Evolutionary conservation across 1,284 basidiomycete genomes (phyloP).

Genomic region (Tylopilus microsporus): DNA sequence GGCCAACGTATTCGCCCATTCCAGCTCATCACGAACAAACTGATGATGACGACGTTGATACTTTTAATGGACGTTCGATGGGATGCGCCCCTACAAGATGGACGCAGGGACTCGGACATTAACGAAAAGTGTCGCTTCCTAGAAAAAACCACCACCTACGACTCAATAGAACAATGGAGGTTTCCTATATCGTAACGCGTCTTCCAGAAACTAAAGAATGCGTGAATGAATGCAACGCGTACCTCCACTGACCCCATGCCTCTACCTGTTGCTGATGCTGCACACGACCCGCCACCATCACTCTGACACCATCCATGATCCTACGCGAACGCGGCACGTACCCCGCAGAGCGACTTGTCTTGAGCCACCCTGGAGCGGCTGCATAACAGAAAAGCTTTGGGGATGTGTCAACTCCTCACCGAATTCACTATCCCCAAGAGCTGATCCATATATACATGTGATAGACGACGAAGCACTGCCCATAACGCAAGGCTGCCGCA

Average conservation of each 20-base stretch:
- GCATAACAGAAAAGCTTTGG: slow-evolving; percentile 30
- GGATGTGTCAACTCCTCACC: slow-evolving; percentile 37
- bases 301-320: slow-evolving; percentile 64
- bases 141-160: slow-evolving; percentile 40
- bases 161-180: slow-evolving; percentile 72
- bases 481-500: slow-evolving; percentile 6
- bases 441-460: slow-evolving; percentile 58
- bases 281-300: slow-evolving; percentile 50
- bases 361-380: slow-evolving; percentile 65
- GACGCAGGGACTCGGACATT: slow-evolving; percentile 37
- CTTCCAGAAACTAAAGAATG: slow-evolving; percentile 5
- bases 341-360: slow-evolving; percentile 75
- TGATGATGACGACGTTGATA: slow-evolving; percentile 10
- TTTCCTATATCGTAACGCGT: slow-evolving; percentile 42
- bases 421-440: slow-evolving; percentile 72
- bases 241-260: slow-evolving; percentile 76
- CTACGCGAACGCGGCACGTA: slow-evolving; percentile 34
- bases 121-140: slow-evolving; percentile 9
- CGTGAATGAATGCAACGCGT: slow-evolving; percentile 26
- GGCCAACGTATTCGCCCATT: slow-evolving; percentile 41
- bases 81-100: slow-evolving; percentile 53
- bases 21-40: slow-evolving; percentile 55
- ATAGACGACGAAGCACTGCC: slow-evolving; percentile 15
- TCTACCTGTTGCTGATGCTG: slow-evolving; percentile 84
- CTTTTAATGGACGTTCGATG: slow-evolving; percentile 10